These are phyloP conservation scores for Dactylellina cionopaga DNA, from an alignment of 2,329 filamentous ascomycete genomes.

Conservation along the genomic window DNA sequence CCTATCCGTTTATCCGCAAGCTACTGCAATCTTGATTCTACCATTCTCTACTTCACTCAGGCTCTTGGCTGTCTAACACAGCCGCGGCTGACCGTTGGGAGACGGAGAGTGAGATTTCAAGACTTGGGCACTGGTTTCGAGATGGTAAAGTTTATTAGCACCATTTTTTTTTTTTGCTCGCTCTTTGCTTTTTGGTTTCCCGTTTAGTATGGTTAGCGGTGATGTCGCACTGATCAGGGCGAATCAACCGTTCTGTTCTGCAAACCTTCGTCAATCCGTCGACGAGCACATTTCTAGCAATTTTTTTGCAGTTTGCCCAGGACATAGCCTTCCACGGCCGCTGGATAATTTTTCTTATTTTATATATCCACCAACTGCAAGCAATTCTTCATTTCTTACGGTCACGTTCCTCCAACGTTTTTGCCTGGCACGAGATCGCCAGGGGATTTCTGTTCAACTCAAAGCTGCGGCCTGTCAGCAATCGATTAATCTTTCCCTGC, in stretches of 20 bases:
- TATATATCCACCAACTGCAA: neutral
- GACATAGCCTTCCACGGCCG: too few relatives aligned
- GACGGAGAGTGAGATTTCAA: too few relatives aligned
- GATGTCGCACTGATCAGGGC: conserved; percentile 4
- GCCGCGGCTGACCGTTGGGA: too few relatives aligned
- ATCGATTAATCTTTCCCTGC: neutral
- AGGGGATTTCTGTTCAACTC: conserved; percentile 16
- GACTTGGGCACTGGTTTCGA: too few relatives aligned
- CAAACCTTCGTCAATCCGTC: conserved; percentile 5
- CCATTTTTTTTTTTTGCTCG: neutral
- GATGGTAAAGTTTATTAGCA: neutral
- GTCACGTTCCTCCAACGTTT: conserved; percentile 21
- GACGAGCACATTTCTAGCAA: conserved; percentile 22
- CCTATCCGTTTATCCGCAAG: neutral
- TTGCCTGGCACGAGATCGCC: conserved; percentile 23
- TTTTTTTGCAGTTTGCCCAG: neutral
- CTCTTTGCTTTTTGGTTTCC: conserved; percentile 21
- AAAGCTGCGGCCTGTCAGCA: neutral
- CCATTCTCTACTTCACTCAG: too few relatives aligned
- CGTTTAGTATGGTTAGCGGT: conserved; percentile 18
- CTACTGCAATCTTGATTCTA: neutral
- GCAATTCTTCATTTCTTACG: neutral
- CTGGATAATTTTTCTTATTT: too few relatives aligned
- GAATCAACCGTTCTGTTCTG: neutral
- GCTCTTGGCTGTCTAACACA: too few relatives aligned